Evolutionary conservation across 1,139 yeast genomes (phyloP), one percentile per base, ranked within the genome.

Genomic region (Saccharomyces hybrid): DNA sequence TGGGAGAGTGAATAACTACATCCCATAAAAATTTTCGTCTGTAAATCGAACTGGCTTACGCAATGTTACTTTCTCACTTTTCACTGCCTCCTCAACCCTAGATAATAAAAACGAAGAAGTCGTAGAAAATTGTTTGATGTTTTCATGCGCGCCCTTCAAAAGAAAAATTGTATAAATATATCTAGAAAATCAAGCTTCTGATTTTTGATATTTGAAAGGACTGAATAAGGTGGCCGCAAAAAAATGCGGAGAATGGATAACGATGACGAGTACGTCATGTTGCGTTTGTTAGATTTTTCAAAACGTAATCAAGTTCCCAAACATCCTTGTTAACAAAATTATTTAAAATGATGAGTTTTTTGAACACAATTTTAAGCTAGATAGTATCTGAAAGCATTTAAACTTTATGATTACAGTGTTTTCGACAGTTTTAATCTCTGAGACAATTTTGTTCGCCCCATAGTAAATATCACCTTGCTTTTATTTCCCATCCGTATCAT

Each of bases 341-440:
- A 11, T 32, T 32, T 32, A 32, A 11, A 32, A 32, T 32, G 38
- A 32, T 32, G 38, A 32, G 38, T 32, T 32, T 32, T 32, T 32
- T 32, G 38, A 32, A 32, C 38, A 32, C 38, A 53, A 56, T 55
- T 59, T 57, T 54, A 62, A 54, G 71, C 71, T 68, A 68, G 71
- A 68, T 46, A n/a, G n/a, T n/a, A n/a, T n/a, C n/a, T n/a, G n/a
- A n/a, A n/a, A n/a, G n/a, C n/a, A n/a, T n/a, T n/a, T 25, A 46
- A 57, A 54, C 60, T 57, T 60, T 44, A 62, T 67, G 71, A 66
- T 67, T 65, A 50, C 48, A 57, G 69, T 65, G 70, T 63, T 53
- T 57, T 58, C 55, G 50, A 57, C 63, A 62, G 54, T 57, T 52
- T 55, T 51, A 62, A 57, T 60, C 54, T 59, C 60, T 62, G 38